These are phyloP conservation scores for Penicillium crustosum DNA, from an alignment of 2,329 filamentous ascomycete species.

Conservation along the genomic window DNA sequence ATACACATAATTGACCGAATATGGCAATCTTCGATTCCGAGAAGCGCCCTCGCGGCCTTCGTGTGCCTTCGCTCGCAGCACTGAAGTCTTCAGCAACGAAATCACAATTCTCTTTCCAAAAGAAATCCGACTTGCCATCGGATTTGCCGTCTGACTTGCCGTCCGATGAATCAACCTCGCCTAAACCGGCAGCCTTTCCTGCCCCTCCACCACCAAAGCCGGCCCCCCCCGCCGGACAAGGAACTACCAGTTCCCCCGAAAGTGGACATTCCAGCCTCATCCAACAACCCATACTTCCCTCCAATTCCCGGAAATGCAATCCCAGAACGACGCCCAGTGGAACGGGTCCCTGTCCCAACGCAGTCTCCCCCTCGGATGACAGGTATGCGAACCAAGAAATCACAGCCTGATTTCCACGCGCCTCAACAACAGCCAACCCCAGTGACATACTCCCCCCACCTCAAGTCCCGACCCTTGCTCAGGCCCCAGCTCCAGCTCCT, in stretches of 20 bases:
- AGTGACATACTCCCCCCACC: not conserved
- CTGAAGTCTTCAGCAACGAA: conserved; percentile 27
- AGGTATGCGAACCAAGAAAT: conserved; percentile 4
- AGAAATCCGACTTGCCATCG: conserved; percentile 15
- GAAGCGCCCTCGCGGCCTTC: conserved; percentile 35
- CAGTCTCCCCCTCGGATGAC: not conserved
- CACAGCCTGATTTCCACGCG: conserved; percentile 1
- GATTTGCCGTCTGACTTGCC: conserved; percentile 18
- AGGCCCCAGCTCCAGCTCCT: not conserved
- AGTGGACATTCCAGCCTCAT: not conserved
- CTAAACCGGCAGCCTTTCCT: conserved; percentile 8
- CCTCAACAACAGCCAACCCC: not conserved
- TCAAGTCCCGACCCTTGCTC: not conserved
- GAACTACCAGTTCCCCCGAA: conserved; percentile 14
- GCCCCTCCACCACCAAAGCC: conserved; percentile 28
- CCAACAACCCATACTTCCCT: conserved; percentile 12
- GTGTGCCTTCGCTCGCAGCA: conserved; percentile 35
- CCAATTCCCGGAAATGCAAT: not conserved
- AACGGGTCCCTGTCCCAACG: conserved; percentile 6
- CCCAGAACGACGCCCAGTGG: conserved; percentile 3
- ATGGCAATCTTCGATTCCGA: conserved; percentile 40
- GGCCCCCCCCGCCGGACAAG: conserved; percentile 27
- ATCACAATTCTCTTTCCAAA: conserved; percentile 29
- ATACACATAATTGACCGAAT: not conserved
- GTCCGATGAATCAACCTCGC: conserved; percentile 10